Evolutionary conservation across 2,329 filamentous ascomycete genomes (phyloP).

Genomic region (Plectosphaerella sp.): DNA sequence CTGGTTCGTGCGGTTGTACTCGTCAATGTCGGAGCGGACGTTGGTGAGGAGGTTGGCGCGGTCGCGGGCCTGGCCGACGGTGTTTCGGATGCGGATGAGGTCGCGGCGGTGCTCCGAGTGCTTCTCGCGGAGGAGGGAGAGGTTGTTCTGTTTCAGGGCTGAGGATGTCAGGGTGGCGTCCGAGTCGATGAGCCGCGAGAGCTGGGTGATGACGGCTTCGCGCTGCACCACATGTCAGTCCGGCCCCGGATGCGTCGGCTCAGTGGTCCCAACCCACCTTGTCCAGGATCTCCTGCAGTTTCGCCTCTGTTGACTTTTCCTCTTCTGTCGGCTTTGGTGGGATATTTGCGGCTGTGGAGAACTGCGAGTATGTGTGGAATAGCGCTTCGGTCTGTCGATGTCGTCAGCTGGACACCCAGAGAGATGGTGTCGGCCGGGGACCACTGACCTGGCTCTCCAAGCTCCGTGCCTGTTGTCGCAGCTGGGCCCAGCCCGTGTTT

Average conservation of each 20-base stretch:
- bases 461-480: constrained; percentile 85
- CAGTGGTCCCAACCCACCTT: constrained; percentile 48
- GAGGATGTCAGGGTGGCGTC: constrained; percentile 84
- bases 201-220: constrained; percentile 74
- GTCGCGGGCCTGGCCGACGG: constrained; percentile 74
- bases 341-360: constrained; percentile 73
- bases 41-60: constrained; percentile 86
- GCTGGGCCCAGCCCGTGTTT: constrained; percentile 79
- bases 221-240: constrained; percentile 48
- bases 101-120: constrained; percentile 83
- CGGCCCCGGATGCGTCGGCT: neutral
- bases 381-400: constrained; percentile 69
- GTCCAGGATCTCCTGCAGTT: constrained; percentile 79
- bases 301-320: constrained; percentile 72
- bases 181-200: constrained; percentile 86
- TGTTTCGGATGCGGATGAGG: constrained; percentile 67
- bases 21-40: constrained; percentile 86
- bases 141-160: constrained; percentile 94
- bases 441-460: constrained; percentile 79
- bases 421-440: neutral
- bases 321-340: constrained; percentile 81
- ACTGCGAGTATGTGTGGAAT: constrained; percentile 87
- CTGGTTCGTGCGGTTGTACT: constrained; percentile 64
- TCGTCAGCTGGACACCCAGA: constrained; percentile 5
- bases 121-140: constrained; percentile 86